phyloP scores from a whole-genome alignment of 108 stramenopile genomes.

The Cylindrotheca fusiformis region DNA sequence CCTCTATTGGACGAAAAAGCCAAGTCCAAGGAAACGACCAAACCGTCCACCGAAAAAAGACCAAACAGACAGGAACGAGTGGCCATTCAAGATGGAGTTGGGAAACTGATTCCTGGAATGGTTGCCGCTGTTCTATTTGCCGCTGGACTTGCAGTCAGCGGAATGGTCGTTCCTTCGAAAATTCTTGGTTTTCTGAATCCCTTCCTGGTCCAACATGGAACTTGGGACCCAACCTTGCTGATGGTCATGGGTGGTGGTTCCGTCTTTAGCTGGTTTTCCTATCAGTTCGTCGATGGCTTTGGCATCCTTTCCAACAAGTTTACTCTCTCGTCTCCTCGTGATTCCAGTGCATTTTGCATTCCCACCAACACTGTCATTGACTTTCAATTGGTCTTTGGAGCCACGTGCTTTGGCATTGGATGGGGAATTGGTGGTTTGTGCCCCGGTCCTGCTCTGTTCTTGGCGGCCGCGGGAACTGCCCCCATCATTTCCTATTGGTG shows the following conservation, averaged over 20 bases:
- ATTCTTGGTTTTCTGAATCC: conserved; percentile 70
- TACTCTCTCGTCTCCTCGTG: background rate
- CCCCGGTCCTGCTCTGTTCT: conserved; percentile 53
- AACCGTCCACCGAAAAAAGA: background rate
- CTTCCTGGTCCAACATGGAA: conserved; percentile 32
- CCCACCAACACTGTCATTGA: conserved; percentile 45
- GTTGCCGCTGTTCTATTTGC: conserved; percentile 40
- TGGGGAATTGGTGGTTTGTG: conserved; percentile 57
- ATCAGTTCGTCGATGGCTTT: conserved; percentile 61
- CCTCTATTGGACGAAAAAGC: background rate
- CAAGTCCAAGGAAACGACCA: background rate
- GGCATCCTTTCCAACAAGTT: background rate
- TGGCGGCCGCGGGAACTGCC: conserved; percentile 29
- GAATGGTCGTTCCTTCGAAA: conserved; percentile 62
- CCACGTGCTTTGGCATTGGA: conserved; percentile 47
- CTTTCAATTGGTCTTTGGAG: conserved; percentile 38
- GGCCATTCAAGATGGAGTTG: background rate
- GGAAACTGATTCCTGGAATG: background rate
- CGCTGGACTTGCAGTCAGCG: conserved; percentile 52
- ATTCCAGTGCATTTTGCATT: conserved; percentile 25
- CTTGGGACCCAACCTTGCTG: conserved; percentile 78
- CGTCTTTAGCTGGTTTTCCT: conserved; percentile 45
- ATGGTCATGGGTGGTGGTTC: conserved; percentile 78
- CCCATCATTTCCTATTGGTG: conserved; percentile 29
- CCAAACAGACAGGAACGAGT: background rate